Conservation (phyloP, 805 yeast species). For the Candida qinlingensis region DNA sequence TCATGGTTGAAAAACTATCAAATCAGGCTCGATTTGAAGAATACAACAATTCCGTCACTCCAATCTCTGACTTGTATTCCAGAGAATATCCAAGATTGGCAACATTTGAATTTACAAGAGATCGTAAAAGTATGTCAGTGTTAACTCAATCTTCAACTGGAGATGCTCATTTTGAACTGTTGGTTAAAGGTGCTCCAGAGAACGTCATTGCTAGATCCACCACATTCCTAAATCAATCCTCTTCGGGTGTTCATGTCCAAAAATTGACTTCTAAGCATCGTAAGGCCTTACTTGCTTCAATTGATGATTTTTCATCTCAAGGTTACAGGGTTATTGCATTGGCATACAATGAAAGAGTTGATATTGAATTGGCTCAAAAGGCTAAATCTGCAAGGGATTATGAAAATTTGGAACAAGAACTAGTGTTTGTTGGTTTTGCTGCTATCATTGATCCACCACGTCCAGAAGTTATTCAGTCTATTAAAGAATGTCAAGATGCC, state of each 20-base stretch:
- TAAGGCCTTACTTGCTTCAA: slow-evolving; percentile 28
- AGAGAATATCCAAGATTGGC: slow-evolving; percentile 26
- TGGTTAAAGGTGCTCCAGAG: slow-evolving; percentile 56
- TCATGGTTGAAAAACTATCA: slow-evolving; percentile 30
- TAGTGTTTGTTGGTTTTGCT: slow-evolving; percentile 35
- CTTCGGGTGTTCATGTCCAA: slow-evolving; percentile 15
- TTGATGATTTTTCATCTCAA: slow-evolving; percentile 35
- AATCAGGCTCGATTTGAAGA: slow-evolving; percentile 24
- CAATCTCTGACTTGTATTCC: slow-evolving; percentile 22
- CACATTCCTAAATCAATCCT: slow-evolving; percentile 29
- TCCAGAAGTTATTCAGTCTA: slow-evolving; percentile 31
- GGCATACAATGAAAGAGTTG: slow-evolving; percentile 30
- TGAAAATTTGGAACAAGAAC: slow-evolving; percentile 25
- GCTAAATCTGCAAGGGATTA: slow-evolving; percentile 31
- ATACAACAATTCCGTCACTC: slow-evolving; percentile 28
- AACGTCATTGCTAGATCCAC: slow-evolving; percentile 38
- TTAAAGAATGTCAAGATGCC: slow-evolving; percentile 33
- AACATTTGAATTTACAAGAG: slow-evolving; percentile 45
- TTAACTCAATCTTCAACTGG: slow-evolving; percentile 28
- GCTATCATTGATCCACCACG: slow-evolving; percentile 44
- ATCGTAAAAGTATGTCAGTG: slow-evolving; percentile 49
- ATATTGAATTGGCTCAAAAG: slow-evolving; percentile 26
- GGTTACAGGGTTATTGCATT: slow-evolving; percentile 29
- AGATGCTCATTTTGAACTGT: slow-evolving; percentile 21
- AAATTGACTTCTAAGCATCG: slow-evolving; percentile 30